Base-by-base conservation (phyloP, 1,284 basidiomycete genomes). In the Austroboletus niveus region DNA sequence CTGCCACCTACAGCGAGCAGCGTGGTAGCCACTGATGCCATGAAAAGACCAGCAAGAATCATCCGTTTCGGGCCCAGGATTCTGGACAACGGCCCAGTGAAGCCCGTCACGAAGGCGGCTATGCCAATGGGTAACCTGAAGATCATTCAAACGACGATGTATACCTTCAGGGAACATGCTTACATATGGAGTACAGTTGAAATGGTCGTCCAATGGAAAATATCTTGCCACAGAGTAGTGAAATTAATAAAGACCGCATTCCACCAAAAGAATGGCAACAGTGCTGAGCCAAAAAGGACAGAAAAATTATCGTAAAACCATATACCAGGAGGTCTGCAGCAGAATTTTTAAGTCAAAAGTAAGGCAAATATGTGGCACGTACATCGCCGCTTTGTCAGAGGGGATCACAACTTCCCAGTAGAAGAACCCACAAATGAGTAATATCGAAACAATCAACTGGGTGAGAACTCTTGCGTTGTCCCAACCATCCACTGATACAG, bases 81-180 rank as follows among this genome's bases (percentile, higher is more conserved):
- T 24, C 67, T 63, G n/a, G 74, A 71, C 41, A 80, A 60, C n/a
- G 69, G 40, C 9, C 75, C 75, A 1, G 72, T 73, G 55, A 75
- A 70, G 48, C 66, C 64, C 51, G 68, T 69, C 24, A 63, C 57
- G 31, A 75, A 68, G 6, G 72, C 66, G 38, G 70, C 57, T 4
- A 75, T 59, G 14, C 75, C 72, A 34, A 80, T 56, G 0, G 77
- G 77, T 24, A 78, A 56, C 67, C 75, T 78, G 12, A n/a, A 8
- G 1, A 61, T 11, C 53, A 35, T 48, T 24, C 57, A 36, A 64
- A 58, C 5, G 2, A 30, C 9, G 8, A 8, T 22, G 36, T 29
- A 22, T 39, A 9, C 6, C 12, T 34, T 45, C 10, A 49, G 31
- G 36, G 8, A 1, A 8, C 4, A 42, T 4, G 4, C 62, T 51